Evolutionary conservation across 306 rosid genomes (phyloP).

Genomic region (Begonia loranthoides): DNA sequence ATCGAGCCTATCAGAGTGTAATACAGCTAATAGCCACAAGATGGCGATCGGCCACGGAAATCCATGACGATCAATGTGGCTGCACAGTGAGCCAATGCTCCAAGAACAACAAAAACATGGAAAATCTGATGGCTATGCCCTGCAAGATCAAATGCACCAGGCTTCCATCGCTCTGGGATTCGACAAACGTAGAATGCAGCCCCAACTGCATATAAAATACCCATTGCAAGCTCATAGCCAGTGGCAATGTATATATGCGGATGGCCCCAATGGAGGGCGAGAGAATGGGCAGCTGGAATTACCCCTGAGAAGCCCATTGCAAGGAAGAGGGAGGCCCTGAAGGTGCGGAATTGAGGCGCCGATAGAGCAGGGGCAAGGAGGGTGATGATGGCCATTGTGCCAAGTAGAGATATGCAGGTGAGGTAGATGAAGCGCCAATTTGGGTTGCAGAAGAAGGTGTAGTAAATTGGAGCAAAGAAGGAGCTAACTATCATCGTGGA

Average conservation of each 20-base stretch:
- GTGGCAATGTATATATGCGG: constrained; percentile 32
- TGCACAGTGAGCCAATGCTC: constrained; percentile 56
- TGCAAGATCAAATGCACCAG: constrained; percentile 77
- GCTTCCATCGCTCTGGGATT: constrained; percentile 80
- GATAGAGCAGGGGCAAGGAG: constrained; percentile 65
- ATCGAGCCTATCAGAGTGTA: neutral
- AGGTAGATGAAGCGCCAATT: constrained; percentile 37
- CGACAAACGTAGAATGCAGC: constrained; percentile 56
- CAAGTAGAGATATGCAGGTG: constrained; percentile 51
- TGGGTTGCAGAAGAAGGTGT: constrained; percentile 56
- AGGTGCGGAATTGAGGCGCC: constrained; percentile 37
- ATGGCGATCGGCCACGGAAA: constrained; percentile 40
- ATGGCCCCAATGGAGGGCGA: constrained; percentile 42
- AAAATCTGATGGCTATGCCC: constrained; percentile 97
- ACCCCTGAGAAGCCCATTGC: constrained; percentile 89
- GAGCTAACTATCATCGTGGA: constrained; percentile 75
- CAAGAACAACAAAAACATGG: constrained; percentile 72
- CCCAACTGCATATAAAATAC: constrained; percentile 53
- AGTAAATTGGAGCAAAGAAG: constrained; percentile 83
- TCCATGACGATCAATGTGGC: constrained; percentile 54
- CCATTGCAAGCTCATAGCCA: constrained; percentile 65
- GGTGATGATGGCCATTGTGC: constrained; percentile 37
- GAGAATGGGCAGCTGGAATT: constrained; percentile 59
- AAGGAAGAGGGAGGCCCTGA: constrained; percentile 58
- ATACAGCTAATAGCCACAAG: constrained; percentile 18